These are phyloP conservation scores for Diaporthe humulicola DNA, from an alignment of 2,329 filamentous ascomycete species.

Conservation along the genomic window DNA sequence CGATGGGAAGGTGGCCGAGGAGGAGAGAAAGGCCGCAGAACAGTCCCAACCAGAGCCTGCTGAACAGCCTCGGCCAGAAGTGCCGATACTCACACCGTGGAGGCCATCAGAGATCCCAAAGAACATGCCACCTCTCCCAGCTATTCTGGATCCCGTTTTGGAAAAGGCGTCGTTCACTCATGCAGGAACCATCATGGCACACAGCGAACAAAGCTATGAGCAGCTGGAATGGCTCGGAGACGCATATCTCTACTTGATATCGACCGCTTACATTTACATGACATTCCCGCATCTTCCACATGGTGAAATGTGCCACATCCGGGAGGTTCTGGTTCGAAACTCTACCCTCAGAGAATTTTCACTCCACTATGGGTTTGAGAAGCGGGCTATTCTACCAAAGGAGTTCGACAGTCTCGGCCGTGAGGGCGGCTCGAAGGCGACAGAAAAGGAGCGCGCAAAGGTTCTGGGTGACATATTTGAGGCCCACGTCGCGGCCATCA, in stretches of 20 bases:
- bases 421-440: constrained; percentile 54
- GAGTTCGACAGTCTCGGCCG: constrained; percentile 56
- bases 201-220: constrained; percentile 74
- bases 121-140: constrained; percentile 70
- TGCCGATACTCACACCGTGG: constrained; percentile 59
- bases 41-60: constrained; percentile 34
- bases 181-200: constrained; percentile 57
- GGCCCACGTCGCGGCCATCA: constrained; percentile 85
- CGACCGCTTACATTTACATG: constrained; percentile 80
- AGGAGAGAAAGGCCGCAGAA: neutral
- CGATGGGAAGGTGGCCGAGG: neutral
- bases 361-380: constrained; percentile 77
- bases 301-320: constrained; percentile 80
- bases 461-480: constrained; percentile 91
- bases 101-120: constrained; percentile 61
- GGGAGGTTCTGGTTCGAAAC: constrained; percentile 86
- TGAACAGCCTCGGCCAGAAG: constrained; percentile 34
- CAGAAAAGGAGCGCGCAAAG: constrained; percentile 73
- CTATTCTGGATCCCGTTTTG: constrained; percentile 70
- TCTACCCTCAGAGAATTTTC: constrained; percentile 80
- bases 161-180: constrained; percentile 78
- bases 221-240: constrained; percentile 91
- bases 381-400: constrained; percentile 69
- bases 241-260: constrained; percentile 83
- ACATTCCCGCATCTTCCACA: constrained; percentile 76